A percentile compares a stretch with the other conserved stretches of the same genome.
Evolutionary conservation across 2,329 filamentous ascomycete species (phyloP).

Genomic region (Colletotrichum orchidophilum): DNA sequence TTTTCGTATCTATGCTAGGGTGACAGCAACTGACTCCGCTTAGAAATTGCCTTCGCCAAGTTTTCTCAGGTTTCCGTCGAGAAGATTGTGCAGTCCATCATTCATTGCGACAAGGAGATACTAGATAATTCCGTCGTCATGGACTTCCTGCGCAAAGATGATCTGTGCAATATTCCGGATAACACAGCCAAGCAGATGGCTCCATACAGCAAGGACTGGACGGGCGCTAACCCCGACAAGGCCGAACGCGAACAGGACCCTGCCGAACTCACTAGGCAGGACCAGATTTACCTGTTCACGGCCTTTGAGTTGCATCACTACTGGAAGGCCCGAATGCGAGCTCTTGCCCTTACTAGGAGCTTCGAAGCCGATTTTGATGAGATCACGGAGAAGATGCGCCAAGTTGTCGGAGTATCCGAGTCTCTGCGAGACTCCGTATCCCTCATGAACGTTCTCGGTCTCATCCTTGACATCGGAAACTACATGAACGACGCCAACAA

Average conservation of each 20-base stretch:
- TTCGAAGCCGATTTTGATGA: constrained; percentile 93
- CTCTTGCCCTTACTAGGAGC: constrained; percentile 82
- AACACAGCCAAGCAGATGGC: constrained; percentile 92
- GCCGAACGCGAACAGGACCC: constrained; percentile 88
- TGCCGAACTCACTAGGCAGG: constrained; percentile 86
- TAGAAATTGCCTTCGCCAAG: constrained; percentile 90
- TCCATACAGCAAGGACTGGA: constrained; percentile 97
- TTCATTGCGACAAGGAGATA: constrained; percentile 91
- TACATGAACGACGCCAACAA: constrained; percentile 99
- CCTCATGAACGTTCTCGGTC: constrained; percentile 93
- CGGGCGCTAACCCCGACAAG: constrained; percentile 81
- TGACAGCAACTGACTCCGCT: constrained; percentile 14
- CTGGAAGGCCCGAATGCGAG: constrained; percentile 98
- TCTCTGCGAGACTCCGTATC: constrained; percentile 90
- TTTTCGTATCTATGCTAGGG: background rate
- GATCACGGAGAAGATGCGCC: constrained; percentile 83
- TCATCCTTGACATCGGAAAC: constrained; percentile 98
- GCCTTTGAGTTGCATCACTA: constrained; percentile 96
- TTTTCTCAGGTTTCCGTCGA: constrained; percentile 87
- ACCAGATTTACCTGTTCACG: constrained; percentile 94
- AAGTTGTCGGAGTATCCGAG: constrained; percentile 89
- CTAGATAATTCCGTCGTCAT: constrained; percentile 91
- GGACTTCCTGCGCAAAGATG: constrained; percentile 94
- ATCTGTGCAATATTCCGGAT: constrained; percentile 91
- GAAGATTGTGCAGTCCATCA: constrained; percentile 90